phyloP scores from a whole-genome alignment of 306 rosid genomes.

The Inga oerstediana region DNA sequence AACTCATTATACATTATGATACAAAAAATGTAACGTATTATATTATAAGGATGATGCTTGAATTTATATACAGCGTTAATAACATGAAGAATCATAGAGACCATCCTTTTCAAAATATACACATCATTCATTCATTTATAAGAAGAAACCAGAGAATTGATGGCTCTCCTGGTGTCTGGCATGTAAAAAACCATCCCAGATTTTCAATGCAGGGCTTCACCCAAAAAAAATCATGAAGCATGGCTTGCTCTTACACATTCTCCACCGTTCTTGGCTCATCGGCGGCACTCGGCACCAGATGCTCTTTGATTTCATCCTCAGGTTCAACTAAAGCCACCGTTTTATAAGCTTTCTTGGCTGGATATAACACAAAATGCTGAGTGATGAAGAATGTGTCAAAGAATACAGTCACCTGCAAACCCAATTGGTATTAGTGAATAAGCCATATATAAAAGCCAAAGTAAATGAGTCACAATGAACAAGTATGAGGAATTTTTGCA shows the following conservation, averaged over 20 bases:
- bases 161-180: neutral
- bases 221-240: neutral
- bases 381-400: slow-evolving; percentile 62
- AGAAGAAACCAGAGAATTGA: neutral
- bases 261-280: slow-evolving; percentile 34
- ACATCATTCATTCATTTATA: neutral
- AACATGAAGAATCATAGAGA: neutral
- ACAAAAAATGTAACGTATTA: neutral
- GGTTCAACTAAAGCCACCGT: slow-evolving; percentile 10
- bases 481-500: slow-evolving; percentile 23
- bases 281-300: slow-evolving; percentile 40
- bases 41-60: neutral
- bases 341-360: slow-evolving; percentile 25
- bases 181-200: neutral
- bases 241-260: slow-evolving; percentile 33
- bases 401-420: slow-evolving; percentile 74
- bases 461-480: neutral
- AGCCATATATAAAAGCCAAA: neutral
- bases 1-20: neutral
- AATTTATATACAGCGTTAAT: neutral
- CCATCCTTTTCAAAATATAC: no score
- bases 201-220: neutral
- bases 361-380: slow-evolving; percentile 50
- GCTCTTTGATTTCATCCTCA: slow-evolving; percentile 39
- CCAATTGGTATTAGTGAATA: neutral